phyloP scores from a whole-genome alignment of 495 filamentous ascomycete species.

The Penicillium samsonianum region DNA sequence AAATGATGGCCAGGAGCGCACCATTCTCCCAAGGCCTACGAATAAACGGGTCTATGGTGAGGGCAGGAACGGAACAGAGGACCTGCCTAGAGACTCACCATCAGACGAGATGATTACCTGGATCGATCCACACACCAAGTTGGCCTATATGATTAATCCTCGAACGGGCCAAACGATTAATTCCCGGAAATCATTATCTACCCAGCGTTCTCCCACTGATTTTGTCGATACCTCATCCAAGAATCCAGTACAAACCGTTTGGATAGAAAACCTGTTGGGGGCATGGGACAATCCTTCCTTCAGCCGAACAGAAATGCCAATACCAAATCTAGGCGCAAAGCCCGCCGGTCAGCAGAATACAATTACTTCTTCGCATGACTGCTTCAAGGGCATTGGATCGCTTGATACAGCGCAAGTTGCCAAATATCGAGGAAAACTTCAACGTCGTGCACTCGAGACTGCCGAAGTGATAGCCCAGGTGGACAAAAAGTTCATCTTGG shows the following conservation, averaged over 20 bases:
- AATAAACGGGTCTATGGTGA: not conserved
- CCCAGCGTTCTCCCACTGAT: not conserved
- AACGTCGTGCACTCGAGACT: conserved; percentile 60
- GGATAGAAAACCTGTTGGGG: conserved; percentile 41
- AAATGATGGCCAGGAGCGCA: not conserved
- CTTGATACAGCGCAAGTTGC: conserved; percentile 24
- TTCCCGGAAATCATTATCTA: not conserved
- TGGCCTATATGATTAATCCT: conserved; percentile 56
- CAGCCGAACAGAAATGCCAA: conserved; percentile 49
- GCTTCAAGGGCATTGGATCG: conserved; percentile 16
- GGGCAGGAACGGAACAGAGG: not conserved
- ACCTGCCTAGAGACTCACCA: not conserved
- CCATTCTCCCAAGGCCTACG: not conserved
- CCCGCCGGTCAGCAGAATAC: not conserved
- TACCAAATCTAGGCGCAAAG: conserved; percentile 39
- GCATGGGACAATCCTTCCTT: conserved; percentile 68
- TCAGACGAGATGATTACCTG: conserved; percentile 55
- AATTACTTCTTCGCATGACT: conserved; percentile 6
- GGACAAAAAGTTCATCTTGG: conserved; percentile 86
- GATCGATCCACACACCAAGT: conserved; percentile 67
- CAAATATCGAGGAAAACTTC: conserved; percentile 58
- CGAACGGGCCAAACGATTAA: conserved; percentile 59
- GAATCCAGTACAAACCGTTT: conserved; percentile 24
- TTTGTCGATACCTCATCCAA: not conserved
- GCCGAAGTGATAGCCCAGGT: conserved; percentile 78